These are phyloP conservation scores for Byssoonygena ceratinophila DNA, from an alignment of 2,329 filamentous ascomycete genomes.

Conservation along the genomic window DNA sequence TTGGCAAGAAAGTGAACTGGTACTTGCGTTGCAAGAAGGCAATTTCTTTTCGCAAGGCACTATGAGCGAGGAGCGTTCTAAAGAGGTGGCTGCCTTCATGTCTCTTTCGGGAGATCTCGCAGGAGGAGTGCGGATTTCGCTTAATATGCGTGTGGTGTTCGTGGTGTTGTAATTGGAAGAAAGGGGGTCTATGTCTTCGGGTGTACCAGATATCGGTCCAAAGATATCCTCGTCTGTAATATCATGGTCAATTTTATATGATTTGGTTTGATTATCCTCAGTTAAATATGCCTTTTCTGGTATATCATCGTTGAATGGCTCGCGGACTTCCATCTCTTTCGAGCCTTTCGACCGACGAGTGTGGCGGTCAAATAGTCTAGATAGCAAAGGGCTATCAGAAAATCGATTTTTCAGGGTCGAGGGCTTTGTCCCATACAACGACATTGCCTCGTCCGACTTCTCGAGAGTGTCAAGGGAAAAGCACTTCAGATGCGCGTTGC, in stretches of 20 bases:
- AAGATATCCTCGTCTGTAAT: not conserved
- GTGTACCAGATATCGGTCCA: not conserved
- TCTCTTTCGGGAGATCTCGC: too few relatives aligned
- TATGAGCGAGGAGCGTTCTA: not conserved
- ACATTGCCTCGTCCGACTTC: not conserved
- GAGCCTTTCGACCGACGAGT: not conserved
- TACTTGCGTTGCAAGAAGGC: not conserved
- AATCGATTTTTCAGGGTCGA: not conserved
- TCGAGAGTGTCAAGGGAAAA: not conserved
- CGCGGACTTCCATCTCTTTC: not conserved
- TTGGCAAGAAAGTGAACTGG: not conserved
- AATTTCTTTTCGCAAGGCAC: not conserved
- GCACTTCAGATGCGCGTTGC: not conserved
- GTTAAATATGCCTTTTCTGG: not conserved
- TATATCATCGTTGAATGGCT: not conserved
- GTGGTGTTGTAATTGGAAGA: not conserved
- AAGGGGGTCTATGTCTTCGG: not conserved
- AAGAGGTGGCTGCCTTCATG: too few relatives aligned
- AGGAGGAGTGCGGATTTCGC: not conserved
- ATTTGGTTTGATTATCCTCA: not conserved
- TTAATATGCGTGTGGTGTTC: not conserved
- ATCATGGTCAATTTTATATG: not conserved
- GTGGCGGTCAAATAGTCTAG: not conserved
- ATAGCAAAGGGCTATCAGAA: not conserved
- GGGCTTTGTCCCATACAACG: slow-evolving; percentile 2